A percentile compares a stretch with the other conserved stretches of the same genome.
Evolutionary conservation across 169 alveolate genomes (phyloP).

Genomic region (Plasmodium fragile): DNA sequence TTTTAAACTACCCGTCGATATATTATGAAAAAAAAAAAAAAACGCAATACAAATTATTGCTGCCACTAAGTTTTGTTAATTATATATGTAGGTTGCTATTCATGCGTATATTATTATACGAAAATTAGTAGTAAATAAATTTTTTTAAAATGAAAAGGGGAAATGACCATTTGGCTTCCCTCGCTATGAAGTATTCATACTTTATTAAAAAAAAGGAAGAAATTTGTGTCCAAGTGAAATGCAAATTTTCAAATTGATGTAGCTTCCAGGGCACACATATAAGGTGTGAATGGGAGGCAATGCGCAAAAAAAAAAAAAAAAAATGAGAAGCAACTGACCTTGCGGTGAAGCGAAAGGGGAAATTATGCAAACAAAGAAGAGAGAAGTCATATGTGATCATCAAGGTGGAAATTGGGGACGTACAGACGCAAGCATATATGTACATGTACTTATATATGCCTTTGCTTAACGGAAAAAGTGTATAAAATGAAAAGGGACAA

Average conservation of each 20-base stretch:
- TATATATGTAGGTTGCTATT: conserved; percentile 6
- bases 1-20: background rate
- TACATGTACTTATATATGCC: background rate
- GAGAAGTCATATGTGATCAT: background rate
- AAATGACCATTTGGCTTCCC: background rate
- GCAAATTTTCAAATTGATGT: conserved; percentile 14
- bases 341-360: background rate
- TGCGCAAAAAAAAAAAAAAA: conserved; percentile 38
- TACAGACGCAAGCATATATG: background rate
- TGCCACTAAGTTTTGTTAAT: background rate
- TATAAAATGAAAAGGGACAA: conserved; percentile 15
- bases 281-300: background rate
- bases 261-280: background rate
- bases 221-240: conserved; percentile 1
- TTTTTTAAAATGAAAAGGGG: background rate
- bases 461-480: conserved; percentile 6
- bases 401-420: conserved; percentile 12
- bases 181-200: background rate
- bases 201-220: conserved; percentile 20
- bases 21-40: background rate
- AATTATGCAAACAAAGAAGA: background rate
- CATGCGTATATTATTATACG: background rate
- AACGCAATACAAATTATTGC: background rate
- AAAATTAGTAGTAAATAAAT: conserved; percentile 8
- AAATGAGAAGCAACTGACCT: background rate